Percentiles rank a stretch among this genome's conserved stretches.
Evolutionary conservation across 2,329 filamentous ascomycete genomes (phyloP).

Genomic region (Penicillium sp.): DNA sequence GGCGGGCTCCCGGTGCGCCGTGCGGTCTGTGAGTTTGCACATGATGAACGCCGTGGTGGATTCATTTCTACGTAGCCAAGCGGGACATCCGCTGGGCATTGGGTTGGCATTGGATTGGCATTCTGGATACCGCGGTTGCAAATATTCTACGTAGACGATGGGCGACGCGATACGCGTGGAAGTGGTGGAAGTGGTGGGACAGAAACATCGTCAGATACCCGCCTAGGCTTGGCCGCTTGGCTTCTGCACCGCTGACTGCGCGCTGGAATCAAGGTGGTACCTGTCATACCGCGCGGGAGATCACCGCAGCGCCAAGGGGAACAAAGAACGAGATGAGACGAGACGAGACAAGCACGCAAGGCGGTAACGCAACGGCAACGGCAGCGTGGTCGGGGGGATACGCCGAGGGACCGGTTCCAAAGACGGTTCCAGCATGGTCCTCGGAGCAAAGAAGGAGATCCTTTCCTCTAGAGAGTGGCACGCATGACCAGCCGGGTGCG

Average conservation of each 20-base stretch:
- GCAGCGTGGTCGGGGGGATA: conserved; percentile 10
- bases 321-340: background rate
- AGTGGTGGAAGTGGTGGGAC: too few relatives aligned
- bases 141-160: too few relatives aligned
- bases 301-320: conserved; percentile 18
- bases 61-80: too few relatives aligned
- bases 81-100: too few relatives aligned
- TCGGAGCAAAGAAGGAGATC: conserved; percentile 22
- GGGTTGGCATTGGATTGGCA: too few relatives aligned
- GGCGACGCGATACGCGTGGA: too few relatives aligned
- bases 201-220: too few relatives aligned
- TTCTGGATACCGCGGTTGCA: too few relatives aligned
- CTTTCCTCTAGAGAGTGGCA: conserved; percentile 25
- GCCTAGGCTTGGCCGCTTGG: conserved; percentile 10
- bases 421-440: background rate
- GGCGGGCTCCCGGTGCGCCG: background rate
- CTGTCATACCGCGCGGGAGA: conserved; percentile 24
- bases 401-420: conserved; percentile 6
- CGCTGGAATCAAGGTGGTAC: conserved; percentile 3
- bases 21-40: too few relatives aligned
- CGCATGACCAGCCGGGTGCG: conserved; percentile 21
- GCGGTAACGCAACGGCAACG: too few relatives aligned
- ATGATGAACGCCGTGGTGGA: too few relatives aligned
- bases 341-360: background rate
- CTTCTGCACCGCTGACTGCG: background rate